Base-by-base conservation (phyloP, 1,139 yeast genomes). In the Sugiyamaella pinicola region DNA sequence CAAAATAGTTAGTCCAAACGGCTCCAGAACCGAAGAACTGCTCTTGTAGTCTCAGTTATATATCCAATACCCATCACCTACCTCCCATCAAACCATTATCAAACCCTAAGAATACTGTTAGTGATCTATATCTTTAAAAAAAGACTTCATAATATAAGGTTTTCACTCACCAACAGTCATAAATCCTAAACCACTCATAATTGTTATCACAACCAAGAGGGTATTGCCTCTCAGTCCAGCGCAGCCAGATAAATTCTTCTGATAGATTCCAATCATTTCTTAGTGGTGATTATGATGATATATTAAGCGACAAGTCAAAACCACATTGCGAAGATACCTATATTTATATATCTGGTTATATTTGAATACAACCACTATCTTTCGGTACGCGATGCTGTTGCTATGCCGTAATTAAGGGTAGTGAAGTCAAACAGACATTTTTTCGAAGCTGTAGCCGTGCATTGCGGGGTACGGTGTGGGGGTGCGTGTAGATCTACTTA, bases 1-100 rank as follows among this genome's bases (percentile, higher is more conserved):
- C 9, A 26, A 24, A 12, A 15, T 31, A 28, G 33, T 42, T 42
- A 17, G 47, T 42, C n/a, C n/a, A n/a, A n/a, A n/a, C n/a, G n/a
- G n/a, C n/a, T n/a, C n/a, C n/a, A n/a, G n/a, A n/a, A n/a, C n/a
- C n/a, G n/a, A n/a, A n/a, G n/a, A n/a, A n/a, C n/a, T n/a, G n/a
- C n/a, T n/a, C n/a, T n/a, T n/a, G n/a, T n/a, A n/a, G n/a, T n/a
- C n/a, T n/a, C n/a, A n/a, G n/a, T n/a, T n/a, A n/a, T n/a, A n/a
- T n/a, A n/a, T n/a, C n/a, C n/a, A n/a, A n/a, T n/a, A n/a, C n/a
- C n/a, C n/a, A n/a, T n/a, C n/a, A n/a, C 47, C 21, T 33, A 43
- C 47, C 59, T 6, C 56, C 55, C 59, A 56, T 56, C 15, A 56
- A 51, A 10, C 59, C 59, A 29, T 52, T 43, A 31, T 56, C 59